These are phyloP conservation scores for Tolypocladium nubicola DNA, from an alignment of 2,329 filamentous ascomycete species.

Conservation along the genomic window DNA sequence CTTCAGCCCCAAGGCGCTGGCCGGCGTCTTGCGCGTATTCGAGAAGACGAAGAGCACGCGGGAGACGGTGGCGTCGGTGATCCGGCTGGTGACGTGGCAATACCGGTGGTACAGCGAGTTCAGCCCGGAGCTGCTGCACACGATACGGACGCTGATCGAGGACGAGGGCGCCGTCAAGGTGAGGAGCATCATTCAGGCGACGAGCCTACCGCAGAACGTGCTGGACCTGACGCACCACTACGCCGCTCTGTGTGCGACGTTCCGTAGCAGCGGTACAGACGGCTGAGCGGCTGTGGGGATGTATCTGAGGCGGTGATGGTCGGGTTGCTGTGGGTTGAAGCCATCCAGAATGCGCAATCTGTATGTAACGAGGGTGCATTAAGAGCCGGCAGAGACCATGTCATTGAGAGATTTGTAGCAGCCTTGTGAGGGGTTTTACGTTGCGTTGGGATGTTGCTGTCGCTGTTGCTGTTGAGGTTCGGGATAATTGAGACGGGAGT, in stretches of 20 bases:
- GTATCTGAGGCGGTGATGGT: not conserved
- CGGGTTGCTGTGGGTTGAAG: not conserved
- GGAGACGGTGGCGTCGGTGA: slow-evolving; percentile 74
- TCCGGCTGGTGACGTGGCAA: slow-evolving; percentile 92
- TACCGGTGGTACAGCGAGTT: slow-evolving; percentile 99
- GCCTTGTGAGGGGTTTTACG: not conserved
- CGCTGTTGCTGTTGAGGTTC: not conserved
- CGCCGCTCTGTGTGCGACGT: slow-evolving; percentile 85
- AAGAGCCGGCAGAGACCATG: not conserved
- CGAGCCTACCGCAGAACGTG: slow-evolving; percentile 84
- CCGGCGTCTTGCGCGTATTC: slow-evolving; percentile 71
- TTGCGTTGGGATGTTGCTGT: not conserved
- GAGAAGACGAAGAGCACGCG: slow-evolving; percentile 70
- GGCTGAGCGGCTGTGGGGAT: slow-evolving; percentile 35
- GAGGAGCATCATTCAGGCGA: slow-evolving; percentile 92
- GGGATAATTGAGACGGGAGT: not conserved
- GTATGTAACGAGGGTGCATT: not conserved
- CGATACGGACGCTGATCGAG: slow-evolving; percentile 87
- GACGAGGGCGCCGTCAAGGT: slow-evolving; percentile 97
- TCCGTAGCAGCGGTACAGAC: slow-evolving; percentile 88
- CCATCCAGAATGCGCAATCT: not conserved
- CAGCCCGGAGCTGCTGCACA: slow-evolving; percentile 79
- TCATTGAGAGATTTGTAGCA: not conserved
- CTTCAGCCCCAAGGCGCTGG: slow-evolving; percentile 88
- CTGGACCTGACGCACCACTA: slow-evolving; percentile 95